Percentiles rank a stretch among this genome's conserved stretches.
phyloP scores from a whole-genome alignment of 2,329 filamentous ascomycete genomes.

The Phyllachora maydis region DNA sequence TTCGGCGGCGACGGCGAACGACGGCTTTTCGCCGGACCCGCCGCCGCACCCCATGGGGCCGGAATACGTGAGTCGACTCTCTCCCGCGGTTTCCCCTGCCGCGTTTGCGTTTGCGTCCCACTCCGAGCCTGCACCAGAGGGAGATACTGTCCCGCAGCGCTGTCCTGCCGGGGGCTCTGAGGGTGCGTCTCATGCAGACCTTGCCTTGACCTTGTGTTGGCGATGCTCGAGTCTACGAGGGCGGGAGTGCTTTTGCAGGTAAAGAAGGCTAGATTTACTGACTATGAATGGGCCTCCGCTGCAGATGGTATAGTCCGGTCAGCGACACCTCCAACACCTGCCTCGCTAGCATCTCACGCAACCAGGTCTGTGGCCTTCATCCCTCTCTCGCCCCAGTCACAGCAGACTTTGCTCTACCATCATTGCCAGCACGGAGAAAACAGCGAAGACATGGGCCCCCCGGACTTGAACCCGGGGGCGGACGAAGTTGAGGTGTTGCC shows the following conservation, averaged over 20 bases:
- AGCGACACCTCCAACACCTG: too few species aligned
- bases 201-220: too few species aligned
- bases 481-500: conserved; percentile 21
- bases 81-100: conserved; percentile 8
- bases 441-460: conserved; percentile 2
- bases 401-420: conserved; percentile 20
- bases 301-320: too few species aligned
- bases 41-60: conserved; percentile 7
- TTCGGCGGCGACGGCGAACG: conserved; percentile 4
- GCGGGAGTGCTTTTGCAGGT: too few species aligned
- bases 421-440: conserved; percentile 11
- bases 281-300: too few species aligned
- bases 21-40: conserved; percentile 3
- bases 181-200: too few species aligned
- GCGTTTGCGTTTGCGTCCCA: conserved; percentile 3
- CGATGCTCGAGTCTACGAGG: too few species aligned
- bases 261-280: too few species aligned
- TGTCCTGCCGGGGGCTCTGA: too few species aligned
- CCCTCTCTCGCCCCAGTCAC: conserved; percentile 27
- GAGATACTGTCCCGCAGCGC: too few species aligned
- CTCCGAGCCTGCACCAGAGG: not conserved
- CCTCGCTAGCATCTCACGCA: too few species aligned
- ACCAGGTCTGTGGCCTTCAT: conserved; percentile 23
- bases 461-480: conserved; percentile 13
- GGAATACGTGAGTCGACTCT: conserved; percentile 11